Conservation (phyloP, 768 basidiomycete genomes). For the Hypholoma fasciculare region DNA sequence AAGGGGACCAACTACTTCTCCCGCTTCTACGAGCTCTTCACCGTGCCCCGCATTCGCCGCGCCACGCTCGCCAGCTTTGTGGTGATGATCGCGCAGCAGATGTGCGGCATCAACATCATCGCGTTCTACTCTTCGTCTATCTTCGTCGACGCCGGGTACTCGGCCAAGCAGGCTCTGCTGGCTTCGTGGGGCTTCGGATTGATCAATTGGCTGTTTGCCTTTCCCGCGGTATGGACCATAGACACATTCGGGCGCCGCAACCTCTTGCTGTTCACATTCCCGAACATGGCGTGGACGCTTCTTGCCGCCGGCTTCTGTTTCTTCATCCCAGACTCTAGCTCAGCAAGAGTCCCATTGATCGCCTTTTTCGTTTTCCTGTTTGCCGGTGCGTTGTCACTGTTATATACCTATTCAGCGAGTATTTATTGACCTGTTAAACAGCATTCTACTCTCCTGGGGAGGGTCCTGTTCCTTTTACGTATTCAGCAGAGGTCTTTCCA, state of each 20-base stretch:
- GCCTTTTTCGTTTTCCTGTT: slow-evolving; percentile 46
- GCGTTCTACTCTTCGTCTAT: slow-evolving; percentile 84
- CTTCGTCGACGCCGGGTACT: slow-evolving; percentile 62
- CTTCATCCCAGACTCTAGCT: slow-evolving; percentile 38
- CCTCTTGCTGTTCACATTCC: slow-evolving; percentile 76
- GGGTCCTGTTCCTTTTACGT: slow-evolving; percentile 89
- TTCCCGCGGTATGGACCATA: slow-evolving; percentile 67
- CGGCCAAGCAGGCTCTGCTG: slow-evolving; percentile 52
- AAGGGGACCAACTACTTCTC: slow-evolving; percentile 46
- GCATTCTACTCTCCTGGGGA: slow-evolving; percentile 83
- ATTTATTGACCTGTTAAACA: slow-evolving; percentile 6
- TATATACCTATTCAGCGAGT: background rate
- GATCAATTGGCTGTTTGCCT: slow-evolving; percentile 65
- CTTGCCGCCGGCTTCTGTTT: slow-evolving; percentile 78
- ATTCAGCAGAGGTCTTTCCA: slow-evolving; percentile 92
- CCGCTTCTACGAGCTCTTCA: slow-evolving; percentile 69
- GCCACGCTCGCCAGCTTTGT: slow-evolving; percentile 52
- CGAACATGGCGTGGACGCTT: slow-evolving; percentile 75
- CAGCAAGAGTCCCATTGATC: slow-evolving; percentile 42
- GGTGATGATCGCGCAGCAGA: slow-evolving; percentile 75
- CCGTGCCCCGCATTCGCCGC: slow-evolving; percentile 61
- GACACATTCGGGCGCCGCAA: slow-evolving; percentile 81
- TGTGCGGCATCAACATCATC: slow-evolving; percentile 79
- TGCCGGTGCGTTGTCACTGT: slow-evolving; percentile 28
- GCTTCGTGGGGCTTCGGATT: slow-evolving; percentile 70